These are phyloP conservation scores for Thelonectria blattea DNA, from an alignment of 2,329 filamentous ascomycete genomes.

Conservation along the genomic window DNA sequence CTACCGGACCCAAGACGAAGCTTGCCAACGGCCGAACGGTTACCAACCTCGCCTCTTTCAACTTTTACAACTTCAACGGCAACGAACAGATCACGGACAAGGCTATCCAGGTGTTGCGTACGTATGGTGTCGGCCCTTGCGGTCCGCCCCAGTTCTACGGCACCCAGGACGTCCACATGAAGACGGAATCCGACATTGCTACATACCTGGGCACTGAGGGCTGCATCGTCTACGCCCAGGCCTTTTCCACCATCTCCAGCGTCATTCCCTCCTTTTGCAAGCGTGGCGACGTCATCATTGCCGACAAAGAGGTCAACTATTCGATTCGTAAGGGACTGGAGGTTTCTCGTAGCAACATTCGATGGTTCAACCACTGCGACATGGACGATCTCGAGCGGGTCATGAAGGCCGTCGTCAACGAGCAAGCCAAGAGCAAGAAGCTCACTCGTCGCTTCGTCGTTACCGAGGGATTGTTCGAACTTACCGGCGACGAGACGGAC, in stretches of 20 bases:
- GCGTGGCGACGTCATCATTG: constrained; percentile 95
- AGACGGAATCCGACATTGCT: constrained; percentile 92
- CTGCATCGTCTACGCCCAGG: constrained; percentile 94
- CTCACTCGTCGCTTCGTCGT: constrained; percentile 94
- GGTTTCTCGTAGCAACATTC: constrained; percentile 86
- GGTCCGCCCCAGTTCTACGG: constrained; percentile 98
- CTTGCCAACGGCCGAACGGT: constrained; percentile 88
- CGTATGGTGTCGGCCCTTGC: constrained; percentile 95
- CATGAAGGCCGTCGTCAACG: constrained; percentile 82
- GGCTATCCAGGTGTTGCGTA: constrained; percentile 89
- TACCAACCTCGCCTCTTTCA: constrained; percentile 91
- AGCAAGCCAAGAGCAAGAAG: constrained; percentile 83
- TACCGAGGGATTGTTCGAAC: constrained; percentile 93
- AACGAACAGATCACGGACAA: constrained; percentile 95
- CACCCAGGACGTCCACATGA: constrained; percentile 97
- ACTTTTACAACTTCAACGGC: constrained; percentile 95
- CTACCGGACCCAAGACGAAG: constrained; percentile 89
- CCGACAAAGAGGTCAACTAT: constrained; percentile 91
- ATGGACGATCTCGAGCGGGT: constrained; percentile 91
- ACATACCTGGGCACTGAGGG: constrained; percentile 85
- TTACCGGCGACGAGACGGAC: constrained; percentile 82
- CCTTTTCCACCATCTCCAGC: constrained; percentile 95
- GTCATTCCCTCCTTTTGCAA: constrained; percentile 98
- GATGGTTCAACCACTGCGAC: constrained; percentile 96
- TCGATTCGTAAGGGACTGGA: constrained; percentile 94